phyloP scores from a whole-genome alignment of 140 eudicot genomes.

The Oenanthe javanica region DNA sequence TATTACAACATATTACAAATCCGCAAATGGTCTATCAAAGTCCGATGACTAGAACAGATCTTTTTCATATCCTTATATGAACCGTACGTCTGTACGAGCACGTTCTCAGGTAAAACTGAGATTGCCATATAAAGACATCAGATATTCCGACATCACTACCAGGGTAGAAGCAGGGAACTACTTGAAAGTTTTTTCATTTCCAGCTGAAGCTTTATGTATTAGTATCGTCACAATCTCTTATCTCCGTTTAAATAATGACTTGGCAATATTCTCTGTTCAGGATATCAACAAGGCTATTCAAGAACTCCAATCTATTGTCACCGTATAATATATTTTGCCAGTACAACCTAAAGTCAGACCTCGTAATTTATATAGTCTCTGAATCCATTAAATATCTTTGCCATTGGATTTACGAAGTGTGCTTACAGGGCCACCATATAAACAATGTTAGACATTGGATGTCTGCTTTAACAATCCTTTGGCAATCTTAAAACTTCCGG shows the following conservation, averaged over 20 bases:
- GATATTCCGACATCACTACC: background rate
- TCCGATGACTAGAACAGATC: background rate
- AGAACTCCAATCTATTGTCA: background rate
- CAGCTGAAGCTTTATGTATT: background rate
- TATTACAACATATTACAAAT: no score
- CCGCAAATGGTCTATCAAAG: background rate
- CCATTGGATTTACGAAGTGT: background rate
- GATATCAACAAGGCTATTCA: background rate
- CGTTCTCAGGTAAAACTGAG: background rate
- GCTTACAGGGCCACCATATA: background rate
- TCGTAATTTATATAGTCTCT: background rate
- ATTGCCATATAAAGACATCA: background rate
- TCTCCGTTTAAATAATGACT: background rate
- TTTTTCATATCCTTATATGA: no score
- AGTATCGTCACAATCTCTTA: background rate
- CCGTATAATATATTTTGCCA: no score
- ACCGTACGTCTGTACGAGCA: no score
- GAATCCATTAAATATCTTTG: background rate
- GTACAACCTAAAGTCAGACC: background rate
- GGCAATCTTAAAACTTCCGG: constrained; percentile 48
- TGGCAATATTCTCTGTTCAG: background rate
- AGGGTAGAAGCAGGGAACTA: background rate
- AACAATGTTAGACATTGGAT: background rate
- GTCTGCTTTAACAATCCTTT: background rate
- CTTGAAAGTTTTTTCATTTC: background rate